Evolutionary conservation across 192 early-diverging fungal species (phyloP), one percentile per base, ranked within the genome.

Genomic region (Coemansia sp.): DNA sequence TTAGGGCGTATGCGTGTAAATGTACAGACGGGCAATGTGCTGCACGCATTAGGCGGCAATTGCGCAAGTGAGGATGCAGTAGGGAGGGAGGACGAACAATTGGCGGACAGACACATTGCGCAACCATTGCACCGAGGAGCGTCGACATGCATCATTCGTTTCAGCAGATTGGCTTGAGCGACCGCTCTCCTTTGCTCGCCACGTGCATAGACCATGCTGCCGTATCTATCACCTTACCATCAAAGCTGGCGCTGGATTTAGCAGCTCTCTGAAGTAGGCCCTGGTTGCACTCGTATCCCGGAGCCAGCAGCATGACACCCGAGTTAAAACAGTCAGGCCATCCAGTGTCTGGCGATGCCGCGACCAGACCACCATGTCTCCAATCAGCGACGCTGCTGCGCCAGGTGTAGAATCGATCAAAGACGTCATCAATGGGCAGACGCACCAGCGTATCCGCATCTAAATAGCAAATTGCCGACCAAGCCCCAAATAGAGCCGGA

Each of bases 281-380:
- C 33, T 76, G 75, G 23, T 94, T 91, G 51, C 81, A 74, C 10
- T 84, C 80, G 46, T 91, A 90, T 11, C 80, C 80, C 3, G 80
- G 80, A 4, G 75, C 75, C 10, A 82, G 59, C 53, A 82, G 51
- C 85, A 98, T 91, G 2, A 98, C 94, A 5, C 95, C 96, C 51
- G 96, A 96, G 74, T 98, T 98, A 83, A 98, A 98, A 63, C 90
- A 92, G 71, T 98, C 96, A 0, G 96, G 96, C 96, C 96, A 98
- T 0, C 95, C 95, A 23, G 90, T 91, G 59, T 98, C 96, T 6
- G 94, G 91, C 5, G 93, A 87, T 5, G 96, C 94, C 3, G 93
- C 91, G 76, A 96, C 89, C 51, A 81, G 70, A 6, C 71, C 85
- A 59, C 85, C 84, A 2, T 73, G 64, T 21, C 64, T 73, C 76